Evolutionary conservation across 192 early-diverging fungal species (phyloP).

Genomic region (Backusella circina): DNA sequence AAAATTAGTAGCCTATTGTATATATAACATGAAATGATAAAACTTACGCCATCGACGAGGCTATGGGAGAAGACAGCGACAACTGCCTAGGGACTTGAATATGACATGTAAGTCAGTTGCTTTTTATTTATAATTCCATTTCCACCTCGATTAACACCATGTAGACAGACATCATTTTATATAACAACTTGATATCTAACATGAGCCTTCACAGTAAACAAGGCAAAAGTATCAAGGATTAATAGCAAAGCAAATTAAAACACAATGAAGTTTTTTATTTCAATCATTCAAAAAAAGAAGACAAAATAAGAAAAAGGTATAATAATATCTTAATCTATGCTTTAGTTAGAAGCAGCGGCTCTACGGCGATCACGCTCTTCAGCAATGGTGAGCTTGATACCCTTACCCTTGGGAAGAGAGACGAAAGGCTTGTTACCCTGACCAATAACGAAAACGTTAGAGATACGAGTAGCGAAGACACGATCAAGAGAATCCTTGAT

Average conservation of each 20-base stretch:
- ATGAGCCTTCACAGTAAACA: no score
- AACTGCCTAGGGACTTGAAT: no score
- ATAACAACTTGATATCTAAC: no score
- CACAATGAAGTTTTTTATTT: neutral
- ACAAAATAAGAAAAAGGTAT: constrained; percentile 1
- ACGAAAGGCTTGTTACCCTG: constrained; percentile 90
- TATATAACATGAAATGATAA: no score
- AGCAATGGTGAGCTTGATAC: constrained; percentile 96
- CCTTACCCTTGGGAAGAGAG: constrained; percentile 98
- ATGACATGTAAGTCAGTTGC: no score
- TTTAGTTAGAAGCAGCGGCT: constrained; percentile 4
- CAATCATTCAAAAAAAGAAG: neutral
- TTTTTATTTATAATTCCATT: no score
- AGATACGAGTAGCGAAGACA: constrained; percentile 94
- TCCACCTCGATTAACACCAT: no score
- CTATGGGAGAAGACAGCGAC: no score
- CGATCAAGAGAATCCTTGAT: constrained; percentile 96
- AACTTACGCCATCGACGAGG: no score
- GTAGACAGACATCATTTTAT: no score
- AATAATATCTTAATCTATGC: neutral
- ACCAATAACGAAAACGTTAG: constrained; percentile 91
- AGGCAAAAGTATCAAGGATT: neutral
- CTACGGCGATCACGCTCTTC: constrained; percentile 95
- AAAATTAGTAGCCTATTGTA: no score
- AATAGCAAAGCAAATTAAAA: neutral